Evolutionary conservation across 345 rosid genomes (phyloP).

Genomic region (Heritiera littoralis): DNA sequence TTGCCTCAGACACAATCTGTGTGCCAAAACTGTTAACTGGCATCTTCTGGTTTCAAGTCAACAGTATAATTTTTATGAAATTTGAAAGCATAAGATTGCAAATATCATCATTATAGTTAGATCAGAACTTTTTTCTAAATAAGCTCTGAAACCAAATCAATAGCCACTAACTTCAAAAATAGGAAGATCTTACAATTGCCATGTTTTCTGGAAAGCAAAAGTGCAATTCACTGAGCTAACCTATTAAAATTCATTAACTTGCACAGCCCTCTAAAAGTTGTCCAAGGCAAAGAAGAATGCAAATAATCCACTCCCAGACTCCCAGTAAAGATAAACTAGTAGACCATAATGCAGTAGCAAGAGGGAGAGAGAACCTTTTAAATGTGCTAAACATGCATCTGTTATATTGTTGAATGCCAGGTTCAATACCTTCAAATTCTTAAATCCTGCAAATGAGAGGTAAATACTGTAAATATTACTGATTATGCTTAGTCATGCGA

Average conservation of each 20-base stretch:
- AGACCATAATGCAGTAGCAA: neutral
- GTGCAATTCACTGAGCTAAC: neutral
- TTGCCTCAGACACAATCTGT: neutral
- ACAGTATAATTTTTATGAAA: neutral
- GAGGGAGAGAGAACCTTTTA: slow-evolving; percentile 41
- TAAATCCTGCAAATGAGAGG: slow-evolving; percentile 38
- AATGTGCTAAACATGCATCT: slow-evolving; percentile 55
- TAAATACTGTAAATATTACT: slow-evolving; percentile 11
- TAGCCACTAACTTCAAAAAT: neutral
- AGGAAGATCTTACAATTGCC: neutral
- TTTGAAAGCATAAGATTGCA: neutral
- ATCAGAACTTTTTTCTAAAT: neutral
- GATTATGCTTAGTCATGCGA: neutral
- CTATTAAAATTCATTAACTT: neutral
- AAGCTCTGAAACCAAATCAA: neutral
- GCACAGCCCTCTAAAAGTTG: neutral
- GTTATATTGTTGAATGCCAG: slow-evolving; percentile 57
- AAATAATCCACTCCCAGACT: neutral
- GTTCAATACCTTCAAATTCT: slow-evolving; percentile 48
- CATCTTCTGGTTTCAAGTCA: neutral
- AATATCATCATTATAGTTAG: neutral
- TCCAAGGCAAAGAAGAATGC: neutral
- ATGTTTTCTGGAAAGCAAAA: neutral
- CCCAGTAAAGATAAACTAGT: neutral
- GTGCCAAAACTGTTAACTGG: neutral